A percentile compares a stretch with the other conserved stretches of the same genome.
These are phyloP conservation scores for Naganishia sp. DNA, from an alignment of 1,284 basidiomycete genomes.

Conservation along the genomic window DNA sequence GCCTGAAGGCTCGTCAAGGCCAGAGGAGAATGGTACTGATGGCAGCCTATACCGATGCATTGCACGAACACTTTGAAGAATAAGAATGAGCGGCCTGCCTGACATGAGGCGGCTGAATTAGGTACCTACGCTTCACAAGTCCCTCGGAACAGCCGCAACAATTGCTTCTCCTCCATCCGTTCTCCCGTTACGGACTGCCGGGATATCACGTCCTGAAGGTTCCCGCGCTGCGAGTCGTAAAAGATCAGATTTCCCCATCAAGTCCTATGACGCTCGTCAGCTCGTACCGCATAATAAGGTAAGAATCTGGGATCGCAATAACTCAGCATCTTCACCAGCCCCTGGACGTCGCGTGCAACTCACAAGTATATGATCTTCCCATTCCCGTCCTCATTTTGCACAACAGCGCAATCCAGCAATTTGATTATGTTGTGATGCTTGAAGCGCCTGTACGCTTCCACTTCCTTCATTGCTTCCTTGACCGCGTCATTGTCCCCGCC, in stretches of 20 bases:
- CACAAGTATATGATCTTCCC: slow-evolving; percentile 88
- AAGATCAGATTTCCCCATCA: slow-evolving; percentile 14
- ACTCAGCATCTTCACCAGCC: too few relatives aligned
- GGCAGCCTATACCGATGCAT: slow-evolving; percentile 76
- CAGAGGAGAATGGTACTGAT: slow-evolving; percentile 44
- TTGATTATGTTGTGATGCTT: slow-evolving; percentile 64
- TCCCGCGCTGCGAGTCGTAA: slow-evolving; percentile 66
- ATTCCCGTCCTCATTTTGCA: slow-evolving; percentile 82
- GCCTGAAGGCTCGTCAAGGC: background rate
- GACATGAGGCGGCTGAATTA: background rate
- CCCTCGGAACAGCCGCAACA: slow-evolving; percentile 86
- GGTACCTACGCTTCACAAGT: slow-evolving; percentile 73
- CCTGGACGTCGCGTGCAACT: slow-evolving; percentile 24
- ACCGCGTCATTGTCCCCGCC: slow-evolving; percentile 43
- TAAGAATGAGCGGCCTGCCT: slow-evolving; percentile 12
- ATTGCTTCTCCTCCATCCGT: slow-evolving; percentile 81
- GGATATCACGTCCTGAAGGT: slow-evolving; percentile 93
- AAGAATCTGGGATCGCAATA: slow-evolving; percentile 60
- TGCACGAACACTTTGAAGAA: slow-evolving; percentile 63
- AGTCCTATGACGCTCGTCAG: background rate
- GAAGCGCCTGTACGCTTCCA: slow-evolving; percentile 87
- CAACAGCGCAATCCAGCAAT: slow-evolving; percentile 77
- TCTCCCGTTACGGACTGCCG: slow-evolving; percentile 78
- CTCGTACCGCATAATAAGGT: slow-evolving; percentile 73
- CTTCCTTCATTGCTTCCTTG: slow-evolving; percentile 74